phyloP scores from a whole-genome alignment of 2,329 filamentous ascomycete genomes.

The Aspergillus fischeri region DNA sequence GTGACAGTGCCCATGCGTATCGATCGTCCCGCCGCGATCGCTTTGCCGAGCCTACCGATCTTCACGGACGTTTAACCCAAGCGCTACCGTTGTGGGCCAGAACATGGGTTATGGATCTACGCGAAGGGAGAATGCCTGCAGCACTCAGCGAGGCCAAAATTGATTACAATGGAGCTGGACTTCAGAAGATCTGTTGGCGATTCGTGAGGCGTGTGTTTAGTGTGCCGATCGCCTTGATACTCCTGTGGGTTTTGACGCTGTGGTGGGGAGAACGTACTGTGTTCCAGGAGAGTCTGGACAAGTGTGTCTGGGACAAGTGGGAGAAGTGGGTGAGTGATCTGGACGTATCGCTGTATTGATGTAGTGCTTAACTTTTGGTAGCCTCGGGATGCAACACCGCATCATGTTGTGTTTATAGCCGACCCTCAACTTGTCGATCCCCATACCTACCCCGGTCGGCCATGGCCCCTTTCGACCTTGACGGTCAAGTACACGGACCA shows the following conservation, averaged over 20 bases:
- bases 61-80: slow-evolving; percentile 13
- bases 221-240: slow-evolving; percentile 62
- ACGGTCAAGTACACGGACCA: slow-evolving; percentile 77
- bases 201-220: slow-evolving; percentile 22
- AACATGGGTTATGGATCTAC: slow-evolving; percentile 20
- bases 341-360: slow-evolving; percentile 1
- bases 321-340: slow-evolving; percentile 73
- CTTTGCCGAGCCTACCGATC: slow-evolving; percentile 8
- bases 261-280: slow-evolving; percentile 81
- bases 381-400: slow-evolving; percentile 74
- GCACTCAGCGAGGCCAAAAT: slow-evolving; percentile 1
- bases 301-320: slow-evolving; percentile 82
- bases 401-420: slow-evolving; percentile 78
- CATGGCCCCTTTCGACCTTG: slow-evolving; percentile 64
- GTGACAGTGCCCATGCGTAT: slow-evolving; percentile 21
- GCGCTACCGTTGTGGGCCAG: slow-evolving; percentile 17
- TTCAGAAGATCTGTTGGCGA: slow-evolving; percentile 12
- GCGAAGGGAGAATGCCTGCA: neutral
- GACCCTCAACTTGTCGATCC: slow-evolving; percentile 91
- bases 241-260: slow-evolving; percentile 71
- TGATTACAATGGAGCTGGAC: slow-evolving; percentile 12
- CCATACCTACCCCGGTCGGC: slow-evolving; percentile 86
- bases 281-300: slow-evolving; percentile 66
- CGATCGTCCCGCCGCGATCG: slow-evolving; percentile 20
- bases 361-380: slow-evolving; percentile 34